phyloP scores from a whole-genome alignment of 2,329 filamentous ascomycete species.

The Uncinocarpus reesii region DNA sequence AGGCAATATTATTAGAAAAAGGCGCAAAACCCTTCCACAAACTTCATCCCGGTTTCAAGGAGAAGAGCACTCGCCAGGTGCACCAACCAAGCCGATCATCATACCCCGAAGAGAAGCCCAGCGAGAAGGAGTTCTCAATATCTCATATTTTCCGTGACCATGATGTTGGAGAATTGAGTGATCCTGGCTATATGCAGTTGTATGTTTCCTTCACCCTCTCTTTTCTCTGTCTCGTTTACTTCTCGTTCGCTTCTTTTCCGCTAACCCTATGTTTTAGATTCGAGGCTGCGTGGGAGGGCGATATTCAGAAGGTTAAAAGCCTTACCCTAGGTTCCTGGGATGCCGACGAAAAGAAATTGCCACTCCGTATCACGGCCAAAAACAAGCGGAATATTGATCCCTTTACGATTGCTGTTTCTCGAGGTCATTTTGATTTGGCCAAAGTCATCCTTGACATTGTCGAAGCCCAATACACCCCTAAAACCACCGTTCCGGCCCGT shows the following conservation, averaged over 20 bases:
- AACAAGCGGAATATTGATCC: constrained; percentile 48
- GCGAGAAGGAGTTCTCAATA: constrained; percentile 37
- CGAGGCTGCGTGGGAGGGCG: constrained; percentile 58
- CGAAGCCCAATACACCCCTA: constrained; percentile 55
- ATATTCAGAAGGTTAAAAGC: constrained; percentile 48
- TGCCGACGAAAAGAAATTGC: constrained; percentile 41
- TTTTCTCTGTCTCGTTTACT: background rate
- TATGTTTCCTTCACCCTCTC: constrained; percentile 8
- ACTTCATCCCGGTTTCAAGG: constrained; percentile 42
- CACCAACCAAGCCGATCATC: too few species aligned
- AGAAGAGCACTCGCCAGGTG: too few species aligned
- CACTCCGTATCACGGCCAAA: constrained; percentile 52
- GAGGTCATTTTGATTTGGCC: constrained; percentile 55
- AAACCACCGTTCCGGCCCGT: constrained; percentile 41
- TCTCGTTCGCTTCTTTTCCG: background rate
- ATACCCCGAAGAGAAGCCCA: background rate
- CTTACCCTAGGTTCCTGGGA: constrained; percentile 32
- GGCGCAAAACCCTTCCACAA: constrained; percentile 59
- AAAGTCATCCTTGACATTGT: constrained; percentile 59
- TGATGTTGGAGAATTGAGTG: constrained; percentile 39
- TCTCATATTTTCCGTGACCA: constrained; percentile 44
- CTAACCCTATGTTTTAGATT: constrained; percentile 15
- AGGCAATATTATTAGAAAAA: constrained; percentile 44
- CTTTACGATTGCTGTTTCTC: constrained; percentile 58
- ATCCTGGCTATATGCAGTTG: constrained; percentile 30